These are phyloP conservation scores for Ophiostoma fasciatum DNA, from an alignment of 2,329 filamentous ascomycete genomes.

Conservation along the genomic window DNA sequence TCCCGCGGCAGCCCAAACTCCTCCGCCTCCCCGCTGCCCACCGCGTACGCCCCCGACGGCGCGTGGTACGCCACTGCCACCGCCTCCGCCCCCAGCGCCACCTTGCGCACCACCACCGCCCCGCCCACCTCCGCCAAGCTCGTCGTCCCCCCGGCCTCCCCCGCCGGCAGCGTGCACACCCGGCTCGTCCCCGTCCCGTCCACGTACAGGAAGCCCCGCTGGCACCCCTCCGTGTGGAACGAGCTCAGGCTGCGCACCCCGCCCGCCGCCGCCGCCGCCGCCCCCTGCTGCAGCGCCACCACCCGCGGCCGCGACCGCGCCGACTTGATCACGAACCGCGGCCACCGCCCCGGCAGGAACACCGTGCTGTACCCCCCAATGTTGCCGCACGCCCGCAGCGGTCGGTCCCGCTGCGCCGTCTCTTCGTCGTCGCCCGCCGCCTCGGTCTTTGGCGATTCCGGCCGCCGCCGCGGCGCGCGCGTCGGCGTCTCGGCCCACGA, in stretches of 20 bases:
- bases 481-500: conserved; percentile 38
- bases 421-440: conserved; percentile 18
- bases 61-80: conserved; percentile 64
- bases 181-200: conserved; percentile 58
- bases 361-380: conserved; percentile 69
- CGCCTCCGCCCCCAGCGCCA: conserved; percentile 55
- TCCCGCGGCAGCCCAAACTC: conserved; percentile 77
- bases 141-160: conserved; percentile 24
- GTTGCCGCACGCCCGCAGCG: conserved; percentile 44
- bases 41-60: conserved; percentile 57
- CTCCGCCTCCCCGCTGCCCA: conserved; percentile 52
- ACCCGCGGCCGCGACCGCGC: conserved; percentile 63
- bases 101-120: conserved; percentile 58
- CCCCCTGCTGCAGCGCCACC: conserved; percentile 53
- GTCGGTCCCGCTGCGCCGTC: conserved; percentile 24
- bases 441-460: too few relatives aligned
- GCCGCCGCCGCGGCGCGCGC: too few relatives aligned
- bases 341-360: conserved; percentile 66
- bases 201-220: conserved; percentile 70
- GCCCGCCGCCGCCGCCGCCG: too few relatives aligned
- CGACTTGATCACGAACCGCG: conserved; percentile 71
- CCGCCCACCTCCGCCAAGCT: conserved; percentile 63
- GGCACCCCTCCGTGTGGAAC: conserved; percentile 64
- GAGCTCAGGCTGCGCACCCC: conserved; percentile 59
- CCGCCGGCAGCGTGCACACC: conserved; percentile 53